A percentile compares a stretch with the other conserved stretches of the same genome.
Conservation (phyloP, 768 basidiomycete species). For the Mycena filopes region DNA sequence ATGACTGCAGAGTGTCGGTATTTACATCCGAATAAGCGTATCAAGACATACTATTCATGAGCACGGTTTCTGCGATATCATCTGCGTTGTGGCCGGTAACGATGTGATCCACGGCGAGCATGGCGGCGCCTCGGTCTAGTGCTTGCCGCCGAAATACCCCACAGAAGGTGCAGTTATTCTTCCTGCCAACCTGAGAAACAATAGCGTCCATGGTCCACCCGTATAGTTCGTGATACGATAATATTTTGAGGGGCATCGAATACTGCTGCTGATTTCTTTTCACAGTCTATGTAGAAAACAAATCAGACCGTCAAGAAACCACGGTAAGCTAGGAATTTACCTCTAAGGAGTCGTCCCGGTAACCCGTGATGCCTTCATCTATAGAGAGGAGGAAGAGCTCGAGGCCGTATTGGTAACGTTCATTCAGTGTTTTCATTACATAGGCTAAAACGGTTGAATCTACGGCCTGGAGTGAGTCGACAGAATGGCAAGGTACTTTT, state of each 20-base stretch:
- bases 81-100: slow-evolving; percentile 99
- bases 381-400: slow-evolving; percentile 94
- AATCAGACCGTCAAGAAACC: not conserved
- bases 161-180: slow-evolving; percentile 99
- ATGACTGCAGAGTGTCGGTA: slow-evolving; percentile 73
- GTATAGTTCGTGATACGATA: slow-evolving; percentile 95
- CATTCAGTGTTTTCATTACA: slow-evolving; percentile 95
- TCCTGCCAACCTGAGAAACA: slow-evolving; percentile 92
- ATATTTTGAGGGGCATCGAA: slow-evolving; percentile 92
- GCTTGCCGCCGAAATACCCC: slow-evolving; percentile 98
- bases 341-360: slow-evolving; percentile 96
- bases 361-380: slow-evolving; percentile 98
- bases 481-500: not conserved
- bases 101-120: slow-evolving; percentile 93
- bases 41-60: slow-evolving; percentile 91
- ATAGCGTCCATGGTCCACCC: slow-evolving; percentile 99
- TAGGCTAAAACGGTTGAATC: slow-evolving; percentile 98
- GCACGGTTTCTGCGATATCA: slow-evolving; percentile 97
- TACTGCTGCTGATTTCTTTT: slow-evolving; percentile 98
- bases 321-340: slow-evolving; percentile 42
- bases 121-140: slow-evolving; percentile 91
- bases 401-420: slow-evolving; percentile 92
- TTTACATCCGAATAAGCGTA: not conserved
- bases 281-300: slow-evolving; percentile 74
- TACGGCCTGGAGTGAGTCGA: slow-evolving; percentile 43